These are phyloP conservation scores for Ceratopteris richardii DNA, from an alignment of 75 land plant genomes.

Conservation along the genomic window DNA sequence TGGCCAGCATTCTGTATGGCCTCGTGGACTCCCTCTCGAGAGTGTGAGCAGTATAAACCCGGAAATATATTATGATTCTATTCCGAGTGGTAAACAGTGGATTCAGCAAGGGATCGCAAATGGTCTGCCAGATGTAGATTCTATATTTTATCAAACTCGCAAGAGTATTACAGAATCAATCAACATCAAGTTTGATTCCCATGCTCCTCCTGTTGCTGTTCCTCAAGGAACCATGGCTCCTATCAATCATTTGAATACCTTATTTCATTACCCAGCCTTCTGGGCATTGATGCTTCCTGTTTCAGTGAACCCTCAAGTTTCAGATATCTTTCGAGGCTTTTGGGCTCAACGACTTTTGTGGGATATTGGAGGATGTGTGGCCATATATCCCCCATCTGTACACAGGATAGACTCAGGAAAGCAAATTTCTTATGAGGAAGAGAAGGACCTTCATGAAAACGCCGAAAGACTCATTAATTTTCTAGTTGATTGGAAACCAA, in stretches of 20 bases:
- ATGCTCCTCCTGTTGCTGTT: conserved; percentile 79
- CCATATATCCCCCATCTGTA: conserved; percentile 78
- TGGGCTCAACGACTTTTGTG: conserved; percentile 96
- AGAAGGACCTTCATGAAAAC: conserved; percentile 86
- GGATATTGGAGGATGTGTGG: conserved; percentile 91
- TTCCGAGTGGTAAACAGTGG: conserved; percentile 70
- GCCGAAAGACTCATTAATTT: conserved; percentile 67
- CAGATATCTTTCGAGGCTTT: conserved; percentile 85
- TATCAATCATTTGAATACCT: conserved; percentile 78
- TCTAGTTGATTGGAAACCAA: conserved; percentile 68
- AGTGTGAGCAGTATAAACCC: conserved; percentile 51
- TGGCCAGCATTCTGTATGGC: conserved; percentile 99
- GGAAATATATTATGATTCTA: conserved; percentile 77
- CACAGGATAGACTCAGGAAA: conserved; percentile 47
- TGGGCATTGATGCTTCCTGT: conserved; percentile 94
- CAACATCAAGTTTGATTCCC: conserved; percentile 72
- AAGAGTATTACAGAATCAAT: conserved; percentile 57
- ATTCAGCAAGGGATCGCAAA: conserved; percentile 94
- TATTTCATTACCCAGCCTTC: conserved; percentile 72
- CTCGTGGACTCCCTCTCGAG: conserved; percentile 82
- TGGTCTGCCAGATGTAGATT: conserved; percentile 93
- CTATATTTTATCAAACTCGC: conserved; percentile 85
- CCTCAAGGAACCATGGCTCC: conserved; percentile 93
- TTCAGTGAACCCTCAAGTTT: conserved; percentile 73
- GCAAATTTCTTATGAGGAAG: conserved; percentile 65